Evolutionary conservation across 2,329 filamentous ascomycete genomes (phyloP).

Genomic region (Talaromyces verruculosus): DNA sequence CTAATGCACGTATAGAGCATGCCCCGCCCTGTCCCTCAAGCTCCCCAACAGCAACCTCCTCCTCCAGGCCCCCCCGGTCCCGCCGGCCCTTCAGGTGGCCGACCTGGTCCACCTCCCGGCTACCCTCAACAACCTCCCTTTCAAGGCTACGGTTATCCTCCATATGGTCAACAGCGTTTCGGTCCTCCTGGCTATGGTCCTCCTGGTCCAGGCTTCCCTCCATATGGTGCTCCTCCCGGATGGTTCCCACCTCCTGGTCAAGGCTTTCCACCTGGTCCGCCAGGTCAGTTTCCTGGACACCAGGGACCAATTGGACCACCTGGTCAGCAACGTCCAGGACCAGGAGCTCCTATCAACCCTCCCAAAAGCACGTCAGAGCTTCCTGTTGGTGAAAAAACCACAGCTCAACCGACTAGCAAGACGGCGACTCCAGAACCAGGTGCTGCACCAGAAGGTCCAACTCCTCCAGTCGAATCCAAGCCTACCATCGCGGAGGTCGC

Average conservation of each 20-base stretch:
- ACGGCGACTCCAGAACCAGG: conserved; percentile 36
- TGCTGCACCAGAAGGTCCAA: conserved; percentile 34
- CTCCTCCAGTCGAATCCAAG: conserved; percentile 41
- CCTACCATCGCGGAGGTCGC: conserved; percentile 40
- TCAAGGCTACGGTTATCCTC: conserved; percentile 45
- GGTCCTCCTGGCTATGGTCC: conserved; percentile 40
- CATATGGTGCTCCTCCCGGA: conserved; percentile 71
- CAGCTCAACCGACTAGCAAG: conserved; percentile 38
- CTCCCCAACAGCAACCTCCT: conserved; percentile 44
- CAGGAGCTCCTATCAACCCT: conserved; percentile 29
- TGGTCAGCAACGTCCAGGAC: conserved; percentile 42
- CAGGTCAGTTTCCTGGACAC: conserved; percentile 65
- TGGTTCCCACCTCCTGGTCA: conserved; percentile 77
- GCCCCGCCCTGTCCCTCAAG: conserved; percentile 45
- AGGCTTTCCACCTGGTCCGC: conserved; percentile 65
- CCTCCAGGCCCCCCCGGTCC: conserved; percentile 38
- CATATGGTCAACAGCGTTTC: conserved; percentile 42
- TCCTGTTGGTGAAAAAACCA: conserved; percentile 40
- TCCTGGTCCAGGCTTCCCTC: conserved; percentile 66
- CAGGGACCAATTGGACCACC: conserved; percentile 59
- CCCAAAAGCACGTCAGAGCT: conserved; percentile 45
- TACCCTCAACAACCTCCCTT: conserved; percentile 46
- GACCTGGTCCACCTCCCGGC: conserved; percentile 36
- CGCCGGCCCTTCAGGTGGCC: conserved; percentile 14
- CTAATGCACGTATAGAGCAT: conserved; percentile 38